phyloP scores from a whole-genome alignment of 176 grass and related monocot species.

The Phyllostachys edulis region DNA sequence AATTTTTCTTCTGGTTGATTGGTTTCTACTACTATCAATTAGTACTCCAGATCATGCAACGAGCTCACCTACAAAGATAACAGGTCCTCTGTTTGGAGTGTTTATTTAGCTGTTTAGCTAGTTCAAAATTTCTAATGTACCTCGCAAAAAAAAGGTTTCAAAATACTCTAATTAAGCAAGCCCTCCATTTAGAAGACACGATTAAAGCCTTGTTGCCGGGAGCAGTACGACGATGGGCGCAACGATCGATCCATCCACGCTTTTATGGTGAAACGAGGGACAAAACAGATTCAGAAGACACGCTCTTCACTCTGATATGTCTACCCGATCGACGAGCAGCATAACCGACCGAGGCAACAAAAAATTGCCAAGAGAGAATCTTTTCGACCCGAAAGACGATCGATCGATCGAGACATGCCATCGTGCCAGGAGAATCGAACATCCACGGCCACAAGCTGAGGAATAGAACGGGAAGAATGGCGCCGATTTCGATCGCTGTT shows the following conservation, averaged over 20 bases:
- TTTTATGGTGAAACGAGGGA: neutral
- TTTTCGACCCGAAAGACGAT: neutral
- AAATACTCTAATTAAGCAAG: neutral
- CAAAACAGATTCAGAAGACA: neutral
- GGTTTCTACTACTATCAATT: neutral
- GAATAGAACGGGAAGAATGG: neutral
- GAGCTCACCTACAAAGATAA: too few relatives aligned
- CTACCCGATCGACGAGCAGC: neutral
- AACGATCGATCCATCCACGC: too few relatives aligned
- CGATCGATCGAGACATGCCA: conserved; percentile 1
- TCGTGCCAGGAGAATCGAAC: neutral
- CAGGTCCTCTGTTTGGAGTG: too few relatives aligned
- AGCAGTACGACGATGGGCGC: too few relatives aligned
- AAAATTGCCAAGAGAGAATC: neutral
- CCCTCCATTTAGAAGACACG: too few relatives aligned
- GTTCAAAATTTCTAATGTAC: neutral
- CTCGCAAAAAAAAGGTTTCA: neutral
- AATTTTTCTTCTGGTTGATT: neutral
- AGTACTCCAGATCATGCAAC: neutral
- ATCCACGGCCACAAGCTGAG: neutral
- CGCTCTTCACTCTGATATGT: neutral
- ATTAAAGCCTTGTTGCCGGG: too few relatives aligned
- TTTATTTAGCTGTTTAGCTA: too few relatives aligned
- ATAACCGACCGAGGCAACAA: neutral
- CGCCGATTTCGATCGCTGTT: neutral